Conservation (phyloP, 345 rosid species). For the Brassica juncea region DNA sequence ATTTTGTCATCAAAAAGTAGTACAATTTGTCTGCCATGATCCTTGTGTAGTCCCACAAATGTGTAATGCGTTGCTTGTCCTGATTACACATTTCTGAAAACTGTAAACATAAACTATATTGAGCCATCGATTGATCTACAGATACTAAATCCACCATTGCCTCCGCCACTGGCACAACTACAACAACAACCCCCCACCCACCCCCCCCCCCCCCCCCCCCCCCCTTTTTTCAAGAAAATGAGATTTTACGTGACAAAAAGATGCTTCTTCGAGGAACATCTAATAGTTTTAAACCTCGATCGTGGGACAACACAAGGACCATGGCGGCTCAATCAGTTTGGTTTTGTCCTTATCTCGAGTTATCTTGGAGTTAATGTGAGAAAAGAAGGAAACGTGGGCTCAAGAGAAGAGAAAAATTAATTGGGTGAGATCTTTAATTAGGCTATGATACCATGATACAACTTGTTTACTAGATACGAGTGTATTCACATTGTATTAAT, state of each 20-base stretch:
- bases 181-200: not conserved
- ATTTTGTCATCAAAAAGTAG: too few relatives aligned
- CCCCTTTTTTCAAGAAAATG: not conserved
- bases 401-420: not conserved
- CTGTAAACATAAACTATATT: not conserved
- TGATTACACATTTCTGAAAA: not conserved
- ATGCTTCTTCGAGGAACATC: not conserved
- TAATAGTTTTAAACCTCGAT: not conserved
- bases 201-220: too few relatives aligned
- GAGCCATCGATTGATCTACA: not conserved
- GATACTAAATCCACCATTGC: not conserved
- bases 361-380: not conserved
- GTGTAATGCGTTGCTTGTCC: too few relatives aligned
- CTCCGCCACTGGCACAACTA: not conserved
- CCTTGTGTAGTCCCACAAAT: too few relatives aligned
- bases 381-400: not conserved
- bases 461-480: not conserved
- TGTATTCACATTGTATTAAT: not conserved
- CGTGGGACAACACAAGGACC: not conserved
- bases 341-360: not conserved
- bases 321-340: not conserved
- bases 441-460: not conserved
- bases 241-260: not conserved
- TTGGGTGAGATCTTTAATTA: not conserved
- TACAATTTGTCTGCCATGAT: too few relatives aligned